Percentiles rank a stretch among this genome's conserved stretches.
phyloP scores from a whole-genome alignment of 2,329 filamentous ascomycete species.

The Tolypocladium album region DNA sequence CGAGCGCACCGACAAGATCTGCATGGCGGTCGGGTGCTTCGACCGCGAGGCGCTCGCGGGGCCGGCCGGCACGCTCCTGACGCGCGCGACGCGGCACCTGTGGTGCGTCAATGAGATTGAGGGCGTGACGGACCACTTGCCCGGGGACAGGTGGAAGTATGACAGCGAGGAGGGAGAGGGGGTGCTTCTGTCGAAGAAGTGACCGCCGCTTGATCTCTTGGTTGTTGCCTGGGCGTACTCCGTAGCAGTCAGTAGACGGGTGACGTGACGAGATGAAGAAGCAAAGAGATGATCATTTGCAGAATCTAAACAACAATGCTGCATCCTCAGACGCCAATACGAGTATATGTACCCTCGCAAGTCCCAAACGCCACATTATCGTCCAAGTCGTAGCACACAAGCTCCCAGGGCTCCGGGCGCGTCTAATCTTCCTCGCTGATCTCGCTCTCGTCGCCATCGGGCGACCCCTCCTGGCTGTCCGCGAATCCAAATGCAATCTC shows the following conservation, averaged over 20 bases:
- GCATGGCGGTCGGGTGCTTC: constrained; percentile 30
- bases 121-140: constrained; percentile 34
- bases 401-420: neutral
- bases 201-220: neutral
- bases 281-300: neutral
- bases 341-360: neutral
- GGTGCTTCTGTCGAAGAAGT: constrained; percentile 6
- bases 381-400: neutral
- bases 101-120: constrained; percentile 34
- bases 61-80: constrained; percentile 26
- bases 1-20: constrained; percentile 23
- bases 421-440: constrained; percentile 54
- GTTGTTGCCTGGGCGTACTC: no score
- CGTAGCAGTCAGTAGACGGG: no score
- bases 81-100: constrained; percentile 24
- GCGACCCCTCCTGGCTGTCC: constrained; percentile 37
- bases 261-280: neutral
- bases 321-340: neutral
- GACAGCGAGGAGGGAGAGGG: constrained; percentile 12
- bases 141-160: constrained; percentile 12
- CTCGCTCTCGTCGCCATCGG: constrained; percentile 49
- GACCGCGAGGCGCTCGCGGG: constrained; percentile 30
- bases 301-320: neutral
- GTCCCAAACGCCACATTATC: neutral
- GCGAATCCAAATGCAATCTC: constrained; percentile 41